Conservation (phyloP, 495 filamentous ascomycete species). For the Aspergillus haitiensis region DNA sequence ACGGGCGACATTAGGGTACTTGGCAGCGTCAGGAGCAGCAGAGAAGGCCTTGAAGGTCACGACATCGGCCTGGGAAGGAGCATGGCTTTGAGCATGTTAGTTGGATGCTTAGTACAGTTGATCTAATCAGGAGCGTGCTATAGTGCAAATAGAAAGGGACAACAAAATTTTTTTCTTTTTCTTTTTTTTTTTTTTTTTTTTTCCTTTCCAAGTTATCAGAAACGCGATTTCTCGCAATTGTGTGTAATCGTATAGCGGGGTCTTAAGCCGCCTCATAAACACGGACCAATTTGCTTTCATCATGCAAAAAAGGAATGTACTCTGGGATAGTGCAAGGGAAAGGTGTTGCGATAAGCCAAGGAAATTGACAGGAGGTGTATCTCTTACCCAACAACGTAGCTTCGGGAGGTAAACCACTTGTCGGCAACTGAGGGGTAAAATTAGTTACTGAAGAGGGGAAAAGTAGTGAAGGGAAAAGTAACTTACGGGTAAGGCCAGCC, state of each 20-base stretch:
- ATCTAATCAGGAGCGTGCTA: too few species aligned
- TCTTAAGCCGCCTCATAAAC: conserved; percentile 99
- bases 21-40: conserved; percentile 69
- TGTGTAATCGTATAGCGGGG: conserved; percentile 83
- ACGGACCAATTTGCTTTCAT: conserved; percentile 97
- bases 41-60: conserved; percentile 88
- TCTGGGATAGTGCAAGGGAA: conserved; percentile 15
- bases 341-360: conserved; percentile 18
- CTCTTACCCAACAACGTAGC: conserved; percentile 89
- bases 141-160: conserved; percentile 18
- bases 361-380: conserved; percentile 20
- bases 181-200: too few species aligned
- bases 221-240: conserved; percentile 75
- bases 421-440: conserved; percentile 72
- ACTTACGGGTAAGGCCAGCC: conserved; percentile 80
- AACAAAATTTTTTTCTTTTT: too few species aligned
- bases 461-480: conserved; percentile 27
- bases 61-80: conserved; percentile 92
- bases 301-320: conserved; percentile 52
- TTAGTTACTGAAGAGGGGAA: conserved; percentile 32
- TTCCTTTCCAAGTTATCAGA: conserved; percentile 59
- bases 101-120: conserved; percentile 13
- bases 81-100: conserved; percentile 59
- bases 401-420: conserved; percentile 84
- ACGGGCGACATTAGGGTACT: conserved; percentile 90